Conservation (phyloP, 306 rosid species). For the Astragalus glycyphyllos region DNA sequence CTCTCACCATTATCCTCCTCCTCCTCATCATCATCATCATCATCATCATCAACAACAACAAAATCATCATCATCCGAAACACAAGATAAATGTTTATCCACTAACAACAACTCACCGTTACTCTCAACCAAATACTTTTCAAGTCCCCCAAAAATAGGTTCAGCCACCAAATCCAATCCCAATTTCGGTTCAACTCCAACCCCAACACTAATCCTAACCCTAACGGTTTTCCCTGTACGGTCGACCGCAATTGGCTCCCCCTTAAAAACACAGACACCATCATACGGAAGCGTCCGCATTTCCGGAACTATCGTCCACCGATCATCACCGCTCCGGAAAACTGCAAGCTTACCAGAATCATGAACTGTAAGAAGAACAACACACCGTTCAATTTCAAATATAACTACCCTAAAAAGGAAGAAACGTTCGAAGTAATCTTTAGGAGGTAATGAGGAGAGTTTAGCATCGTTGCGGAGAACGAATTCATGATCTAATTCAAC, state of each 20-base stretch:
- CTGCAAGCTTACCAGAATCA: constrained; percentile 73
- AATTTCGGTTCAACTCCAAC: constrained; percentile 13
- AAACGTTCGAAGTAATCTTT: constrained; percentile 15
- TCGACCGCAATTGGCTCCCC: constrained; percentile 72
- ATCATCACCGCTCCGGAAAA: constrained; percentile 58
- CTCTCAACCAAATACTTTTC: constrained; percentile 79
- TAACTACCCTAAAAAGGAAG: constrained; percentile 72
- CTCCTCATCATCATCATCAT: constrained; percentile 35
- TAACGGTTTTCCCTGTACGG: constrained; percentile 61
- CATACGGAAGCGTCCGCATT: constrained; percentile 71
- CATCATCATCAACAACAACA: neutral
- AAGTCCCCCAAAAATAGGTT: constrained; percentile 83
- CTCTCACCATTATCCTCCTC: constrained; percentile 62
- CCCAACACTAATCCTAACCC: constrained; percentile 45
- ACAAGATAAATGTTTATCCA: constrained; percentile 58
- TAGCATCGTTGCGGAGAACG: constrained; percentile 39
- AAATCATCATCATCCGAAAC: neutral
- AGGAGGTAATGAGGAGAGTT: neutral
- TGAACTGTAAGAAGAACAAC: constrained; percentile 73
- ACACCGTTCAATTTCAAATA: neutral
- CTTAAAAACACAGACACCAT: constrained; percentile 64
- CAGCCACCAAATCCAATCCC: constrained; percentile 50
- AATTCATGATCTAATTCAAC: constrained; percentile 62
- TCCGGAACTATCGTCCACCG: constrained; percentile 66
- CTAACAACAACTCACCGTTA: constrained; percentile 65